Base-by-base conservation (phyloP, 129 eudicot genomes). In the Scalesia atractyloides region DNA sequence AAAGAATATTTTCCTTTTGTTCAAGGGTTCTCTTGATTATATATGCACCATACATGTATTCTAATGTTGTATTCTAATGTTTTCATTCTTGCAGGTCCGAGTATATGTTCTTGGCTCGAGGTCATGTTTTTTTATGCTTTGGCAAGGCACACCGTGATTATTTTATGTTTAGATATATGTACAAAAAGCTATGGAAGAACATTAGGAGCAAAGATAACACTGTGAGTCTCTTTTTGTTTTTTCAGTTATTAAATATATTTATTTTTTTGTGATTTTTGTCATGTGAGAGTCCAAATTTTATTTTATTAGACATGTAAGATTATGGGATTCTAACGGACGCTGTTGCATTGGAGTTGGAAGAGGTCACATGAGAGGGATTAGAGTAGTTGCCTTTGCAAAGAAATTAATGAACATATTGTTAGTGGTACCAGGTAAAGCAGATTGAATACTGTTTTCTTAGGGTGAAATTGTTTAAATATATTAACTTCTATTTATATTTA, bases 81-180 rank as follows among this genome's bases (percentile, higher is more conserved):
- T 3, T 60, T 53, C 76, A 17, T 50, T 22, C 34, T 24, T 84
- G 66, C 79, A 88, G 97, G 96, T 94, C 13, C 86, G 96, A 62
- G 96, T 90, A 65, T 94, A 94, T 81, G 99, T 90, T 80, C 85
- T 90, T 74, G 82, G 84, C 51, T 86, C 97, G n/a, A 88, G 90
- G 97, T 90, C 97, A 24, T 94, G 97, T 69, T 86, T 91, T 53
- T 90, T 88, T 80, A n/a, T n/a, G 97, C 90, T 52, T 80, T 94
- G 79, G 83, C 91, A 22, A 97, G 97, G 65, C 99, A 94, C n/a
- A n/a, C n/a, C n/a, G n/a, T n/a, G n/a, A n/a, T n/a, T n/a, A n/a
- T n/a, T n/a, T n/a, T n/a, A n/a, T n/a, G n/a, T n/a, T n/a, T n/a
- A n/a, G n/a, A n/a, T n/a, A n/a, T n/a, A n/a, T n/a, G n/a, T n/a